phyloP scores from a whole-genome alignment of 2,329 filamentous ascomycete genomes.

The Elsinoe ampelina region DNA sequence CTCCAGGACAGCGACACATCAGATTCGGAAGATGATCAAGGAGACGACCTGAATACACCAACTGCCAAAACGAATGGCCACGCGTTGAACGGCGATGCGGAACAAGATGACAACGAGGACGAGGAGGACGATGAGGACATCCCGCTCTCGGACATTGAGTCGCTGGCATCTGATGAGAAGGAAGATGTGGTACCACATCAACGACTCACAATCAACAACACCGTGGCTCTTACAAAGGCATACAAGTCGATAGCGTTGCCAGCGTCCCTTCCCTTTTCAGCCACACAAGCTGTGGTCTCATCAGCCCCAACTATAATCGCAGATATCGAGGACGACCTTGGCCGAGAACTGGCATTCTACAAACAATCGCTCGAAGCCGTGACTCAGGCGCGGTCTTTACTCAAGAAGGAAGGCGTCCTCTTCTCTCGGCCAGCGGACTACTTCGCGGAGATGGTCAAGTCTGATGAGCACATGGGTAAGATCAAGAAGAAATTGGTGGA shows the following conservation, averaged over 20 bases:
- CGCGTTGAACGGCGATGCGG: constrained; percentile 36
- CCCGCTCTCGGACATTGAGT: constrained; percentile 77
- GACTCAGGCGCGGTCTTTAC: constrained; percentile 58
- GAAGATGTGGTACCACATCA: constrained; percentile 85
- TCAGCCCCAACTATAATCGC: constrained; percentile 60
- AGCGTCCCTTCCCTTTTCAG: constrained; percentile 64
- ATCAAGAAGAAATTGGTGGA: constrained; percentile 90
- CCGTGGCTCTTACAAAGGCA: constrained; percentile 68
- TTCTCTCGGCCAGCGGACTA: constrained; percentile 90
- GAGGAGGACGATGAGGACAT: constrained; percentile 79
- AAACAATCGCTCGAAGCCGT: constrained; percentile 76
- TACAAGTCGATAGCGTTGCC: constrained; percentile 71
- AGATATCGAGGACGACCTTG: constrained; percentile 84
- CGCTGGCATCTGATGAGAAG: constrained; percentile 66
- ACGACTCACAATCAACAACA: constrained; percentile 96
- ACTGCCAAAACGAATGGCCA: constrained; percentile 23
- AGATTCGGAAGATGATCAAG: constrained; percentile 27
- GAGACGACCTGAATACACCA: constrained; percentile 18
- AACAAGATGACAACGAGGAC: constrained; percentile 44
- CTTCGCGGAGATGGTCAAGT: constrained; percentile 99
- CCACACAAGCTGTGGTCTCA: constrained; percentile 69
- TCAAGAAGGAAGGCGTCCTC: constrained; percentile 72
- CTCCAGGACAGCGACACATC: constrained; percentile 28
- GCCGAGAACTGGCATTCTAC: constrained; percentile 88
- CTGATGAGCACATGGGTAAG: constrained; percentile 95